Base-by-base conservation (phyloP, 176 grass and related monocot genomes). In the Raddia distichophylla region DNA sequence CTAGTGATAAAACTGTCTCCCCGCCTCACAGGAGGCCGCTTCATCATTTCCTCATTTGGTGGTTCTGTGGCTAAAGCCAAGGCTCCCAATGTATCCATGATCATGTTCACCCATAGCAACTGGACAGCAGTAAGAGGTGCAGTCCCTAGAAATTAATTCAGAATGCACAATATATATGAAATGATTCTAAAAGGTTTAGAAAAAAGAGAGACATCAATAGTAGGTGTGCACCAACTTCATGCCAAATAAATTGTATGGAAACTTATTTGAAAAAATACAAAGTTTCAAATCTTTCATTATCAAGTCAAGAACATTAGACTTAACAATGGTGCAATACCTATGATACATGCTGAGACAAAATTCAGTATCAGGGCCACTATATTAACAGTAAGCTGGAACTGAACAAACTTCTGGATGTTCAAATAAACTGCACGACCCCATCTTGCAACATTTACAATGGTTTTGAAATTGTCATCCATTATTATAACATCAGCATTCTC, bases 91-190 rank as follows among this genome's bases (percentile, higher is more conserved):
- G 94, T 97, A 55, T 97, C 94, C 94, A 97, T 97, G 62, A 94
- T 97, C 94, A 97, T 97, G 70, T 97, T 97, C 46, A 97, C 94
- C 94, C 94, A 97, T 86, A 97, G 86, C 83, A 97, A 82, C 69
- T 97, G 94, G 61, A 97, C 94, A 70, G 94, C 94, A 72, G 92
- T 97, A 33, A 97, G 92, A 46, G 94, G 92, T 81, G 94, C 89
- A 69, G 60, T 80, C 13, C 92, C 92, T 97, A 48, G 53, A 86
- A 65, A 57, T 83, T 47, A 76, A 53, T 75, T 64, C 22, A 57
- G 63, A 80, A 5, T 53, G 5, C 27, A 18, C 1, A 64, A 17
- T 88, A 49, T 55, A 72, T 76, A 57, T 62, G 4, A 81, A 81
- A 32, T 33, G 4, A 27, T 76, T 70, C 5, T 58, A 20, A 73